Evolutionary conservation across 1,284 basidiomycete genomes (phyloP), one percentile per base, ranked within the genome.

Genomic region (Acaromyces ingoldii): DNA sequence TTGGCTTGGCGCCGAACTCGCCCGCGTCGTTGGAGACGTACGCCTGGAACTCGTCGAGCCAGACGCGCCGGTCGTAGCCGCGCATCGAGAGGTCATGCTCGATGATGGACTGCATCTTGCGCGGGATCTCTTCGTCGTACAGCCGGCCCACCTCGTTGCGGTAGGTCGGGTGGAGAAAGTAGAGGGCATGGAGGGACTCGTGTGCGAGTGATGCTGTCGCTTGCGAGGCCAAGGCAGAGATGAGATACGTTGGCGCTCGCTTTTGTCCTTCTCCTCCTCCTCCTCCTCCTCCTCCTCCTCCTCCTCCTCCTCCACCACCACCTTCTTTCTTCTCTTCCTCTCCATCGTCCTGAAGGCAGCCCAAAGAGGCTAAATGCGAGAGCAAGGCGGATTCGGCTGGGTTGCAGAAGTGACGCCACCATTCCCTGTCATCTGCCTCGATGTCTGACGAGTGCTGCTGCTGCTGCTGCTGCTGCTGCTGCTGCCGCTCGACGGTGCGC

Each of bases 171-270:
- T 67, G 70, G 24, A 67, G 59, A 46, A 65, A 63, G 57, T 67
- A 73, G 21, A 73, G 57, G 28, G 67, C 67, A 39, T 73, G 71
- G 17, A 70, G 47, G 1, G 62, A 59, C 47, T 73, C 71, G 50
- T 73, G 71, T 25, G 58, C 61, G 4, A 73, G 55, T 13, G 68
- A 57, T 6, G 57, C 55, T 21, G 65, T 48, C 1, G 62, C 55
- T 25, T 60, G 55, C 7, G 60, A 57, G 7, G 51, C 54, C 26
- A 66, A 55, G 33, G 65, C 54, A 6, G 69, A 63, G 53, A 73
- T 68, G 26, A 73, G 53, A 44, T 73, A 73, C 36, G 46, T 58
- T 48, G 53, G 53, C 28, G 58, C 36, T 17, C 24, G 26, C 6
- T 25, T 34, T 6, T 3, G 11, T 22, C 19, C 26, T 21, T 36